Evolutionary conservation across 169 alveolate species (phyloP), one percentile per base, ranked within the genome.

Genomic region (Babesia bovis): DNA sequence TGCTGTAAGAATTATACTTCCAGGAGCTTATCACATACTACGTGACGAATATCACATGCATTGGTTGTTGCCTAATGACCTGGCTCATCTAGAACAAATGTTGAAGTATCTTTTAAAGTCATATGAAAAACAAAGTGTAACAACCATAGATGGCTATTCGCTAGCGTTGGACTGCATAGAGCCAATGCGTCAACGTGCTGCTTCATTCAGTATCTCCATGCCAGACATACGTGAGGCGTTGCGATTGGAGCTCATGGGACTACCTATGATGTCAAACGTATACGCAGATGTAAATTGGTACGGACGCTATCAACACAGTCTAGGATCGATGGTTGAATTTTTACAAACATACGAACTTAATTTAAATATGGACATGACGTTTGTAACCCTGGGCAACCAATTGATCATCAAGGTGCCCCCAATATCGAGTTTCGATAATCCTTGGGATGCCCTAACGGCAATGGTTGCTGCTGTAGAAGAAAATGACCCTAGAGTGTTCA

Each of bases 341-440:
- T 25, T 71, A 33, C 21, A 38, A 26, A 33, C 26, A 13, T 19
- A 2, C n/a, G 3, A n/a, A 0, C 9, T 6, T 17, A 35, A 35
- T 3, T 15, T 71, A 3, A 15, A 5, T n/a, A 55, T 19, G 12
- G 13, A 44, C 5, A 25, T 49, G 41, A 51, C 55, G n/a, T 26
- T 71, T 30, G 30, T 71, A 6, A 51, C 52, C 25, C 30, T 71
- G 10, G 10, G 40, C 15, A 32, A 59, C 19, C 47, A 33, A 5
- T 38, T 50, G 7, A 40, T 60, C 41, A 60, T 71, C 15, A 71
- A 71, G 21, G 63, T 71, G 36, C 63, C 63, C 13, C 26, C 82
- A 7, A 32, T 69, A 65, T 21, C 56, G 4, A 33, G 41, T 4
- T 44, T 63, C 52, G 50, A 26, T 6, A 15, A 6, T 1, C 61